Conservation (phyloP, 441 rosid species). For the Adansonia grandidieri region DNA sequence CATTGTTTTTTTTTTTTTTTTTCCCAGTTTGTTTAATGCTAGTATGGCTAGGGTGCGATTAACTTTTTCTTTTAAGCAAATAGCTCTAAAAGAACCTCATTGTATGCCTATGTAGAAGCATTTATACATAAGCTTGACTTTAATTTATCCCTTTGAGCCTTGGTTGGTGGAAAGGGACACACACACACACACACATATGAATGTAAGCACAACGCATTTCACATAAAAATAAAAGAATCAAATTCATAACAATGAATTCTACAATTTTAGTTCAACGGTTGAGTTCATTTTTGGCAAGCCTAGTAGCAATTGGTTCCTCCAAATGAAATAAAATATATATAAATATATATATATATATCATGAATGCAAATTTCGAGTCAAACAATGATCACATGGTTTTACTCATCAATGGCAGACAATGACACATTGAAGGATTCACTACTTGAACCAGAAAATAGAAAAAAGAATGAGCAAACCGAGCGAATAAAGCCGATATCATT, state of each 20-base stretch:
- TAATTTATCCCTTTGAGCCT: too few relatives aligned
- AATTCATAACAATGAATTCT: not conserved
- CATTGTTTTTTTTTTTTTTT: too few relatives aligned
- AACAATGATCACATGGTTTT: slow-evolving; percentile 9
- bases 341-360: not conserved
- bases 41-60: too few relatives aligned
- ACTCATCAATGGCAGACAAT: not conserved
- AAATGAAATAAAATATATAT: not conserved
- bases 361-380: slow-evolving; percentile 6
- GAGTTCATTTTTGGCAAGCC: not conserved
- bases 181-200: too few relatives aligned
- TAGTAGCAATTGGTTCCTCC: not conserved
- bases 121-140: too few relatives aligned
- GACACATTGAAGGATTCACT: not conserved
- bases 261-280: not conserved
- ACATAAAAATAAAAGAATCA: not conserved
- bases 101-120: too few relatives aligned
- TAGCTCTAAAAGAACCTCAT: too few relatives aligned
- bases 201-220: not conserved
- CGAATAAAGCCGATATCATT: slow-evolving; percentile 3
- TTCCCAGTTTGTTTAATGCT: too few relatives aligned
- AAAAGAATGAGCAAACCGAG: slow-evolving; percentile 21
- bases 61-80: too few relatives aligned
- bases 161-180: too few relatives aligned
- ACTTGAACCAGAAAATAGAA: not conserved